Percentiles rank a stretch among this genome's conserved stretches.
Conservation (phyloP, 371 early-diverging fungal species). For the Mucor circinelloides region DNA sequence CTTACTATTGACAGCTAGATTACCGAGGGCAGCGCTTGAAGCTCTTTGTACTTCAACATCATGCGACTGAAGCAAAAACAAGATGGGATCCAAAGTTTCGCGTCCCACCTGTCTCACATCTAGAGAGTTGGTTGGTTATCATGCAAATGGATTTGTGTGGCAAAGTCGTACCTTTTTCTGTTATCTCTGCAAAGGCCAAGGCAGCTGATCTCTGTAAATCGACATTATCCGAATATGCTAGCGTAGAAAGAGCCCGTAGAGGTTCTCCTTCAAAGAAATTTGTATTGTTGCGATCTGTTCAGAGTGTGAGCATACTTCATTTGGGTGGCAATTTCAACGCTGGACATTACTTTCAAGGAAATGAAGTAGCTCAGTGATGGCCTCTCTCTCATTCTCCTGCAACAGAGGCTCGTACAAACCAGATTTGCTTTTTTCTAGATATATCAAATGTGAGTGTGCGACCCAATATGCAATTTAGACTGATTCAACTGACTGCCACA, state of each 20-base stretch:
- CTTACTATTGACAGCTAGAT: slow-evolving; percentile 85
- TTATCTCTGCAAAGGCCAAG: slow-evolving; percentile 90
- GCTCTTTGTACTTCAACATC: slow-evolving; percentile 90
- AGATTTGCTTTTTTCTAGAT: slow-evolving; percentile 40
- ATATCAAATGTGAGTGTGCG: neutral
- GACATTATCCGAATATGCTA: slow-evolving; percentile 85
- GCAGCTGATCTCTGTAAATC: slow-evolving; percentile 90
- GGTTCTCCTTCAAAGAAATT: slow-evolving; percentile 91
- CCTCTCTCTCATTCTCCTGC: slow-evolving; percentile 84
- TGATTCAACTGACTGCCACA: slow-evolving; percentile 36
- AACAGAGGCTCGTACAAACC: slow-evolving; percentile 81
- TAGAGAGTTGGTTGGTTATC: neutral
- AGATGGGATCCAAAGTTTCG: slow-evolving; percentile 81
- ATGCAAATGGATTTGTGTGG: neutral
- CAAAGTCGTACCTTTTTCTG: slow-evolving; percentile 62
- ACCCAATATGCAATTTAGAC: neutral
- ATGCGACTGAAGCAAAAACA: slow-evolving; percentile 81
- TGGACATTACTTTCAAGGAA: slow-evolving; percentile 77
- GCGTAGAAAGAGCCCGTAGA: slow-evolving; percentile 77
- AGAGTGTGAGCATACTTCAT: too few species aligned
- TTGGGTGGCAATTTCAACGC: neutral
- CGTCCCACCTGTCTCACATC: slow-evolving; percentile 82
- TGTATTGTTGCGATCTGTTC: slow-evolving; percentile 71
- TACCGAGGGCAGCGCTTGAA: slow-evolving; percentile 89
- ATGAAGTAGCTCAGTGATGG: slow-evolving; percentile 81